Conservation (phyloP, 495 filamentous ascomycete genomes). For the Penicillium canescens region DNA sequence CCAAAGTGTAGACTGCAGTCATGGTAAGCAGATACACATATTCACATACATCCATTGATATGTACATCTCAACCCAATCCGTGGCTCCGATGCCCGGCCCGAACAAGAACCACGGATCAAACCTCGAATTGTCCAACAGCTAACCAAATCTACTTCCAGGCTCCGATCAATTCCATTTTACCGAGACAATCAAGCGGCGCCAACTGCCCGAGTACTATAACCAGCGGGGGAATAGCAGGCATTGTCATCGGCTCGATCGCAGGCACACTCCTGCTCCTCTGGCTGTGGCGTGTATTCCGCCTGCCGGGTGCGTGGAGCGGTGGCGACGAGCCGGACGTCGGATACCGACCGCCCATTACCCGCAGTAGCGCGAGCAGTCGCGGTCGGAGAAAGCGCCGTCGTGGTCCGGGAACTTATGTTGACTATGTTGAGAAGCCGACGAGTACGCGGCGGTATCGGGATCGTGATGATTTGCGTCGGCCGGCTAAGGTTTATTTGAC, state of each 20-base stretch:
- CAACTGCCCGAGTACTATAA: slow-evolving; percentile 42
- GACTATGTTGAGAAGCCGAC: slow-evolving; percentile 41
- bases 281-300: slow-evolving; percentile 43
- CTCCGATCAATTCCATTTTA: slow-evolving; percentile 17
- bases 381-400: slow-evolving; percentile 19
- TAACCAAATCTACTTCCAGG: slow-evolving; percentile 8
- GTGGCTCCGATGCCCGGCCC: slow-evolving; percentile 3
- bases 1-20: neutral
- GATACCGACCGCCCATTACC: slow-evolving; percentile 22
- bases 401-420: slow-evolving; percentile 19
- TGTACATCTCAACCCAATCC: neutral
- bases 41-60: neutral
- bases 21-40: neutral
- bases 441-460: slow-evolving; percentile 17
- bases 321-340: slow-evolving; percentile 25
- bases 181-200: slow-evolving; percentile 22
- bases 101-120: slow-evolving; percentile 6
- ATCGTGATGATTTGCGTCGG: slow-evolving; percentile 30
- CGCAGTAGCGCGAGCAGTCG: slow-evolving; percentile 10
- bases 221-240: slow-evolving; percentile 57
- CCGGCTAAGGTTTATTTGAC: slow-evolving; percentile 40
- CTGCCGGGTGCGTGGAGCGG: slow-evolving; percentile 23
- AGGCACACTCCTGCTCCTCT: slow-evolving; percentile 54
- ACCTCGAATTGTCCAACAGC: neutral
- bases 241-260: slow-evolving; percentile 61